Evolutionary conservation across 2,329 filamentous ascomycete species (phyloP), one percentile per base, ranked within the genome.

Genomic region (Alternaria novae-zelandiae): DNA sequence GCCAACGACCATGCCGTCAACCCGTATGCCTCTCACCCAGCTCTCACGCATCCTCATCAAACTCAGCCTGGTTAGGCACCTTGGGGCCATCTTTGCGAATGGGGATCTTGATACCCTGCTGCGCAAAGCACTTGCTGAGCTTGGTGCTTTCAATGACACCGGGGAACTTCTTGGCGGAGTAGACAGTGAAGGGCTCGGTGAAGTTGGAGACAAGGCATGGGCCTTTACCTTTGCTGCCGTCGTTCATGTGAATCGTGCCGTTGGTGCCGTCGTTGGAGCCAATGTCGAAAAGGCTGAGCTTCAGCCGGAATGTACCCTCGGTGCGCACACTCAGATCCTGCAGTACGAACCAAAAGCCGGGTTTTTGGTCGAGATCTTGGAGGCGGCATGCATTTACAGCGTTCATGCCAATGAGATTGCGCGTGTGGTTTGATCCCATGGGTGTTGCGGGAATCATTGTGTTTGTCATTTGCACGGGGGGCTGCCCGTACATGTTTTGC

Each of bases 151-250:
- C 95, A 61, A 97, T 97, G 1, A 99, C 96, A 44, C 96, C 96
- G 0, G 96, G 96, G 80, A 99, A 99, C 76, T 97, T 97, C 86
- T 99, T 99, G 51, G 96, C 96, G 3, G 93, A 97, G 81, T 91
- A 98, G 28, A 99, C 96, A 57, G 93, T 92, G 84, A 99, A 98
- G 3, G 89, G 86, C 5, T 97, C 91, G 51, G 92, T 96, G 81
- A 95, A 98, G 72, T 89, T 90, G 9, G 90, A 91, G 1, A 95
- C 94, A 17, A 98, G 86, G 12, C 97, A 91, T 0, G 92, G 92
- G 0, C 92, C 92, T 66, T 89, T 90, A 59, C 90, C 91, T 41
- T 87, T 90, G 78, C 94, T 96, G 21, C 55, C 55, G 9, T 56
- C 60, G 28, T 49, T 44, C 11, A 54, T 28, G 30, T 53, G 44